Conservation (phyloP, 768 basidiomycete genomes). For the Naganishia randhawae region DNA sequence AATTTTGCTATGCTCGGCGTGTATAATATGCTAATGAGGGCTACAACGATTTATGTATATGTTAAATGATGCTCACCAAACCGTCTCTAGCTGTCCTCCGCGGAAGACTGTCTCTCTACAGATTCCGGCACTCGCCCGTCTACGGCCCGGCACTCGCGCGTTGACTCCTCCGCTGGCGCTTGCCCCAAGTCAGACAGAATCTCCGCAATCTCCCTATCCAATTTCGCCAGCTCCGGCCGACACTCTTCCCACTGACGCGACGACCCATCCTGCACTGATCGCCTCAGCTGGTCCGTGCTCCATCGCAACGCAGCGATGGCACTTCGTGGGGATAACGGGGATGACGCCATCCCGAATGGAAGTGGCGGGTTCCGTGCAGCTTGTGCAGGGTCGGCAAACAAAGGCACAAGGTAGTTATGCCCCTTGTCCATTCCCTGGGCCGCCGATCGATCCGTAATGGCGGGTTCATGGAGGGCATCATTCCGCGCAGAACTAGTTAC, state of each 20-base stretch:
- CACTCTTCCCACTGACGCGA: neutral
- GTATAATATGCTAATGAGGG: neutral
- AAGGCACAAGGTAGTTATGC: neutral
- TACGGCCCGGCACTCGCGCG: neutral
- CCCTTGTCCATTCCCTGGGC: neutral
- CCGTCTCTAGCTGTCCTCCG: neutral
- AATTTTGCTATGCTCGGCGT: neutral
- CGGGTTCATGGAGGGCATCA: neutral
- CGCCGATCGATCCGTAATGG: neutral
- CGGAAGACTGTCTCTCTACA: neutral
- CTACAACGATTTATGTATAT: conserved; percentile 5
- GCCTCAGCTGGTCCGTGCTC: conserved; percentile 7
- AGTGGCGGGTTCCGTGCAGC: neutral
- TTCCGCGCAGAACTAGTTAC: neutral
- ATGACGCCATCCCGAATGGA: neutral
- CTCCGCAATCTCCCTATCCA: conserved; percentile 5
- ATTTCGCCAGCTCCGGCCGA: too few relatives aligned
- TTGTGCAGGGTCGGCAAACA: neutral
- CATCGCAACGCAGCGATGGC: neutral
- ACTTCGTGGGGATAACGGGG: neutral
- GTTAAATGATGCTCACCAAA: neutral
- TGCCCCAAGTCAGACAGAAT: neutral
- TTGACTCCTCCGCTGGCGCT: neutral
- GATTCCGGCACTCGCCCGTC: neutral
- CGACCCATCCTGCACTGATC: neutral